These are phyloP conservation scores for Xylariaceae sp. DNA, from an alignment of 2,329 filamentous ascomycete genomes.

Conservation along the genomic window DNA sequence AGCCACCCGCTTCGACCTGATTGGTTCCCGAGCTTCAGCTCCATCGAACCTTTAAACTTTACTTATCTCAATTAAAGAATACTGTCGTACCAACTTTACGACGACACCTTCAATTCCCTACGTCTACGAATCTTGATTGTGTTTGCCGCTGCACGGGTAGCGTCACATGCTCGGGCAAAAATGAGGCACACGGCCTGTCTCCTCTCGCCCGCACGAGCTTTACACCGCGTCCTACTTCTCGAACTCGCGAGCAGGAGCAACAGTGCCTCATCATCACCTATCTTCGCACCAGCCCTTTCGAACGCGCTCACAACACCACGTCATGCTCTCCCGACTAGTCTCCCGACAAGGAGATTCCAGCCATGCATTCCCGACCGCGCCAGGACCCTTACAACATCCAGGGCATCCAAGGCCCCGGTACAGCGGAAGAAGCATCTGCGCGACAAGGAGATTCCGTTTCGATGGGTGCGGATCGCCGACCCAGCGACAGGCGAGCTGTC, in stretches of 20 bases:
- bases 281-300: background rate
- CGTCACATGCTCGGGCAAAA: background rate
- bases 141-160: background rate
- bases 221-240: slow-evolving; percentile 38
- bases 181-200: slow-evolving; percentile 38
- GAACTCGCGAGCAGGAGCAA: slow-evolving; percentile 22
- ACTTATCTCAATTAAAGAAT: background rate
- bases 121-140: too few species aligned
- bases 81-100: too few species aligned
- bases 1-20: slow-evolving; percentile 14
- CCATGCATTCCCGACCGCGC: too few species aligned
- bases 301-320: slow-evolving; percentile 13
- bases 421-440: slow-evolving; percentile 40
- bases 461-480: slow-evolving; percentile 43
- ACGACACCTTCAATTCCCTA: too few species aligned
- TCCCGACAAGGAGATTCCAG: too few species aligned
- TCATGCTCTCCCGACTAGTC: too few species aligned
- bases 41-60: background rate
- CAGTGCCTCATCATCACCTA: background rate
- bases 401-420: background rate
- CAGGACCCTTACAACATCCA: too few species aligned
- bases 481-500: slow-evolving; percentile 22
- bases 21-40: slow-evolving; percentile 27
- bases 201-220: slow-evolving; percentile 37
- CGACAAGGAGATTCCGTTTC: slow-evolving; percentile 54